phyloP scores from a whole-genome alignment of 345 rosid genomes.

The Erucastrum elatum region DNA sequence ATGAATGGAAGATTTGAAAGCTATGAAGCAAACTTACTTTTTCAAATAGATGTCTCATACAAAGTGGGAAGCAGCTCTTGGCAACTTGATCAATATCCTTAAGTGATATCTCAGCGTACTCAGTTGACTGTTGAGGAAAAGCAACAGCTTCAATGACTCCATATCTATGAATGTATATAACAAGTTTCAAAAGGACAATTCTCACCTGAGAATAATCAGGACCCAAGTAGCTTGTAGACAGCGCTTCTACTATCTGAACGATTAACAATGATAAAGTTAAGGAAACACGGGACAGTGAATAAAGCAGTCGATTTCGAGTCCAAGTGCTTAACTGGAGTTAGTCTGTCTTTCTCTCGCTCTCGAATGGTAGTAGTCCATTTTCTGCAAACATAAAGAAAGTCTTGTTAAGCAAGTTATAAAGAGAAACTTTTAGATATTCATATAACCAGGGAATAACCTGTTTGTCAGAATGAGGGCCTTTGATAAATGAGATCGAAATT shows the following conservation, averaged over 20 bases:
- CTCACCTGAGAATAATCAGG: constrained; percentile 89
- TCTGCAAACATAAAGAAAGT: constrained; percentile 46
- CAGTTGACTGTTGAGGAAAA: constrained; percentile 57
- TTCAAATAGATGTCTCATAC: constrained; percentile 89
- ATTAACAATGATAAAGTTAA: not conserved
- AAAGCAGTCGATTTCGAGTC: not conserved
- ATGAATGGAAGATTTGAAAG: not conserved
- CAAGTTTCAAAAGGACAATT: constrained; percentile 9
- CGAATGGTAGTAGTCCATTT: constrained; percentile 79
- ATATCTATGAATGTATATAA: constrained; percentile 5
- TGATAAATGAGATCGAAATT: constrained; percentile 71
- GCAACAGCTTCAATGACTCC: constrained; percentile 22
- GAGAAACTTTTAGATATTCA: constrained; percentile 9
- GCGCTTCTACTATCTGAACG: constrained; percentile 78
- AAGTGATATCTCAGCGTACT: constrained; percentile 68
- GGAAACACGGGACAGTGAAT: not conserved
- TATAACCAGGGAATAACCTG: constrained; percentile 53
- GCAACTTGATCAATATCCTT: constrained; percentile 79
- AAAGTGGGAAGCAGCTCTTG: constrained; percentile 84
- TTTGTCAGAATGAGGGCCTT: constrained; percentile 81
- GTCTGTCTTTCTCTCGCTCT: constrained; percentile 86
- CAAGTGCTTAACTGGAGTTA: constrained; percentile 68
- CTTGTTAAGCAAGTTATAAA: constrained; percentile 3
- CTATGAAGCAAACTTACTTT: constrained; percentile 50
- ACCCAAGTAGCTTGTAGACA: constrained; percentile 76